A percentile compares a stretch with the other conserved stretches of the same genome.
phyloP scores from a whole-genome alignment of 1,139 yeast species.

The Lipomyces yarrowii region DNA sequence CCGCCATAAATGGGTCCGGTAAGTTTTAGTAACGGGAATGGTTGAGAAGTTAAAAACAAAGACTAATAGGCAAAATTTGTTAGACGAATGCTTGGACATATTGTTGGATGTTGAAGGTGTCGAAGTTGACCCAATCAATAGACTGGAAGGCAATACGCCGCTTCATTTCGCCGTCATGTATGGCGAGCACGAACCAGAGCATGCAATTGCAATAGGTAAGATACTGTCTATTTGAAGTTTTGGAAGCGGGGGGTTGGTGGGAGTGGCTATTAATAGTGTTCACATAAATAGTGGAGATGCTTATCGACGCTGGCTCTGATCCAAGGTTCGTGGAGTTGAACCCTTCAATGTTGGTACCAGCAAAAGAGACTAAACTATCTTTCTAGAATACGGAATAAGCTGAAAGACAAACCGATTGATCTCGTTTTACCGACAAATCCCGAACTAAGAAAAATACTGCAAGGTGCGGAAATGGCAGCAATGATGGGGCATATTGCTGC shows the following conservation, averaged over 20 bases:
- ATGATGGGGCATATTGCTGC: constrained; percentile 39
- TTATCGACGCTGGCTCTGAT: constrained; percentile 92
- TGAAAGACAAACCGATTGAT: constrained; percentile 75
- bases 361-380: neutral
- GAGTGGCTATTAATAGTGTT: neutral
- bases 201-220: constrained; percentile 65
- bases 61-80: neutral
- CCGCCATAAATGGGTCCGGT: constrained; percentile 79
- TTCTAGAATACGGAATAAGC: constrained; percentile 50
- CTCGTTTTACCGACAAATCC: constrained; percentile 58
- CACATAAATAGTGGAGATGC: constrained; percentile 55
- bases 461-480: constrained; percentile 79
- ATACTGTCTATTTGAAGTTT: neutral
- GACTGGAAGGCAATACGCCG: constrained; percentile 81
- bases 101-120: constrained; percentile 88
- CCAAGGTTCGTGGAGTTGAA: constrained; percentile 48
- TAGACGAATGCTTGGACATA: constrained; percentile 71
- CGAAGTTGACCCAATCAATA: constrained; percentile 79
- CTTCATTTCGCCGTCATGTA: constrained; percentile 83
- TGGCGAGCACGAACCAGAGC: constrained; percentile 77
- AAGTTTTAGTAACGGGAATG: constrained; percentile 13
- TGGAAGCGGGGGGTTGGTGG: neutral
- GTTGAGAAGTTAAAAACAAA: neutral
- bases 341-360: neutral
- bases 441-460: constrained; percentile 61